Percentiles rank a stretch among this genome's conserved stretches.
These are phyloP conservation scores for grape (Vitis vinifera) DNA, from an alignment of 164 flowering plant species.

Conservation along the genomic window DNA sequence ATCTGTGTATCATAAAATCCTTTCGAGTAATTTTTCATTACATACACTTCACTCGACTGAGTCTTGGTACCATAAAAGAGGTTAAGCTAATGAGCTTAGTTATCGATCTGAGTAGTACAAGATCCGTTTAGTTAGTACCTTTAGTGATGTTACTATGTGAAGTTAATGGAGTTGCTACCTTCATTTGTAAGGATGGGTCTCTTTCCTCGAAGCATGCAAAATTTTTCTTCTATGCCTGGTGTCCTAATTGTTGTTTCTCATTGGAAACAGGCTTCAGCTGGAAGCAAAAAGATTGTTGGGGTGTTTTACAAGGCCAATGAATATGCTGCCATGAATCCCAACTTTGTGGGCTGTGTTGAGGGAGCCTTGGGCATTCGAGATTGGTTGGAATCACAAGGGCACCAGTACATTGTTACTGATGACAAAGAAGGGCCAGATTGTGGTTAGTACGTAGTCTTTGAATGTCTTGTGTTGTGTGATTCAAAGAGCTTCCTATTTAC, in stretches of 20 bases:
- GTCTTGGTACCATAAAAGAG: too few relatives aligned
- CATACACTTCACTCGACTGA: too few relatives aligned
- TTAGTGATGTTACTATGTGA: too few relatives aligned
- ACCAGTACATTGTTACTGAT: conserved; percentile 93
- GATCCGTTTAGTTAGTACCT: too few relatives aligned
- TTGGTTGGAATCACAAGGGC: conserved; percentile 98
- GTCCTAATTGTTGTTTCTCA: not conserved
- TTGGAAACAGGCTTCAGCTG: conserved; percentile 62
- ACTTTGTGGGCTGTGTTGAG: conserved; percentile 88
- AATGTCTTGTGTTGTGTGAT: not conserved
- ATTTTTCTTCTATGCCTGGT: not conserved
- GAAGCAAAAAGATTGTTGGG: conserved; percentile 92
- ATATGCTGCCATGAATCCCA: conserved; percentile 83
- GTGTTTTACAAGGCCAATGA: conserved; percentile 96
- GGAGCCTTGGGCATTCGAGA: conserved; percentile 74
- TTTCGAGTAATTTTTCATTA: too few relatives aligned
- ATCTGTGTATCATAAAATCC: too few relatives aligned
- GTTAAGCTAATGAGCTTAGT: too few relatives aligned
- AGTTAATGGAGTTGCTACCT: too few relatives aligned
- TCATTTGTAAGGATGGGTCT: too few relatives aligned
- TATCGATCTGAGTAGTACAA: too few relatives aligned
- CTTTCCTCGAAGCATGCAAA: too few relatives aligned
- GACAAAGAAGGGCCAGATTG: conserved; percentile 95
- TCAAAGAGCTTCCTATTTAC: too few relatives aligned
- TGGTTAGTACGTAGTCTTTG: conserved; percentile 41